These are phyloP conservation scores for Salix suchowensis DNA, from an alignment of 345 rosid genomes.

Conservation along the genomic window DNA sequence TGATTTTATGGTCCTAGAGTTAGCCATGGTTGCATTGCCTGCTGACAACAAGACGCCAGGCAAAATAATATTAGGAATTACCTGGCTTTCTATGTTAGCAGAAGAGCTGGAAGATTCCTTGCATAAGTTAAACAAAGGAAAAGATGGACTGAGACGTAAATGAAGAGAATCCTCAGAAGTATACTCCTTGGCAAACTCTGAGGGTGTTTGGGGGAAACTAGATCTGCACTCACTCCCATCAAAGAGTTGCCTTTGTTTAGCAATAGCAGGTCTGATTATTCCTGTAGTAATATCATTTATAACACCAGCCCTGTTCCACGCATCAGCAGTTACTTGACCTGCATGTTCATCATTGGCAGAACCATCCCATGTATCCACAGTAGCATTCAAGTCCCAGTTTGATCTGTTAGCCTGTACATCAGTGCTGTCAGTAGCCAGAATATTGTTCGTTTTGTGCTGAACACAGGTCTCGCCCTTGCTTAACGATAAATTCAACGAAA, in stretches of 20 bases:
- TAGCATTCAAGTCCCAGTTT: slow-evolving; percentile 83
- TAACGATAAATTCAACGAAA: slow-evolving; percentile 49
- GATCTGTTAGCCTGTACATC: slow-evolving; percentile 41
- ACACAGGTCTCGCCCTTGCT: slow-evolving; percentile 36
- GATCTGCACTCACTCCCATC: slow-evolving; percentile 21
- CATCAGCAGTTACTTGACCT: slow-evolving; percentile 22
- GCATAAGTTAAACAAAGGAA: slow-evolving; percentile 13
- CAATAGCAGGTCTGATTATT: slow-evolving; percentile 12
- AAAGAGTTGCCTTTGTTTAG: slow-evolving; percentile 21
- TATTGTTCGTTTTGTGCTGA: slow-evolving; percentile 15
- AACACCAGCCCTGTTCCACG: slow-evolving; percentile 16
- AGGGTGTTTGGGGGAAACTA: slow-evolving; percentile 12
- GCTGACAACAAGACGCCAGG: slow-evolving; percentile 10
- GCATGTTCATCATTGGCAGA: slow-evolving; percentile 27
- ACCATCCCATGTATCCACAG: slow-evolving; percentile 83
- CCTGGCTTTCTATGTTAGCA: slow-evolving; percentile 18
- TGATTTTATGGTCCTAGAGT: slow-evolving; percentile 42
- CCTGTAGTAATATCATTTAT: slow-evolving; percentile 19
- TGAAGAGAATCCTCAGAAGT: slow-evolving; percentile 43
- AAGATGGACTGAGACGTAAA: slow-evolving; percentile 45
- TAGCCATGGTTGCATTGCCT: slow-evolving; percentile 22
- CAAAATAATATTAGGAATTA: slow-evolving; percentile 18
- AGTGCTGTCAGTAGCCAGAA: slow-evolving; percentile 16
- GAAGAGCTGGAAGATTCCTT: slow-evolving; percentile 27
- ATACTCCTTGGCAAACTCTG: slow-evolving; percentile 17